Conservation (phyloP, 2,329 filamentous ascomycete species). For the Waltergamsia citrina region DNA sequence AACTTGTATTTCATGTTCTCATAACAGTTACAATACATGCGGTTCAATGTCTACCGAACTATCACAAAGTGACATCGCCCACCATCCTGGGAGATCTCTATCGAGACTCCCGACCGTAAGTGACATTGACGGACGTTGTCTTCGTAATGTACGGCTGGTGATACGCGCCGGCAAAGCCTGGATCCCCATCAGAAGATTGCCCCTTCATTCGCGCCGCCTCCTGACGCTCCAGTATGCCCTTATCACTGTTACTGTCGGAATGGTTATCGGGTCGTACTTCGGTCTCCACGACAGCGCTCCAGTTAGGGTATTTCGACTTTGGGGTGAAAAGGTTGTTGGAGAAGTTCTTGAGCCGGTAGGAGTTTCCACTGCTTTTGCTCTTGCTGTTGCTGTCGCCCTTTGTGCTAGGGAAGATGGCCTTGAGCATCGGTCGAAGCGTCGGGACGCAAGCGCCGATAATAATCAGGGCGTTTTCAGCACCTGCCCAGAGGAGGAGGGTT, state of each 20-base stretch:
- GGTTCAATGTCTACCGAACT: no score
- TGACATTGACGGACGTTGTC: no score
- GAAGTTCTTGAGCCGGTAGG: neutral
- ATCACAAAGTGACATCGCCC: no score
- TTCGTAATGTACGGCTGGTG: no score
- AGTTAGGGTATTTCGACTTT: neutral
- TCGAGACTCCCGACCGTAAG: no score
- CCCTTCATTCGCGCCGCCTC: no score
- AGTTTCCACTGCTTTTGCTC: neutral
- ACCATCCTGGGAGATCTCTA: no score
- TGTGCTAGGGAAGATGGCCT: neutral
- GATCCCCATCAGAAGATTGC: no score
- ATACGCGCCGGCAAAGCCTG: no score
- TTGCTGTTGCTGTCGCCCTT: neutral
- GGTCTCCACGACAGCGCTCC: constrained; percentile 1
- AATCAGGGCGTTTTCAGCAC: constrained; percentile 4
- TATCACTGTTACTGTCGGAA: constrained; percentile 1
- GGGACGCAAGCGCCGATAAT: neutral
- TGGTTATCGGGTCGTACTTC: neutral
- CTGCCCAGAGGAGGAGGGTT: constrained; percentile 11
- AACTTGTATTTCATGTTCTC: no score
- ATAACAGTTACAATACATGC: no score
- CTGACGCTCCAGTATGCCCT: constrained; percentile 2
- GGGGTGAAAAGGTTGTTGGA: constrained; percentile 1
- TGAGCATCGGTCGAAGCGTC: neutral